Conservation (phyloP, 768 basidiomycete genomes). For the Termitomyces sp. region DNA sequence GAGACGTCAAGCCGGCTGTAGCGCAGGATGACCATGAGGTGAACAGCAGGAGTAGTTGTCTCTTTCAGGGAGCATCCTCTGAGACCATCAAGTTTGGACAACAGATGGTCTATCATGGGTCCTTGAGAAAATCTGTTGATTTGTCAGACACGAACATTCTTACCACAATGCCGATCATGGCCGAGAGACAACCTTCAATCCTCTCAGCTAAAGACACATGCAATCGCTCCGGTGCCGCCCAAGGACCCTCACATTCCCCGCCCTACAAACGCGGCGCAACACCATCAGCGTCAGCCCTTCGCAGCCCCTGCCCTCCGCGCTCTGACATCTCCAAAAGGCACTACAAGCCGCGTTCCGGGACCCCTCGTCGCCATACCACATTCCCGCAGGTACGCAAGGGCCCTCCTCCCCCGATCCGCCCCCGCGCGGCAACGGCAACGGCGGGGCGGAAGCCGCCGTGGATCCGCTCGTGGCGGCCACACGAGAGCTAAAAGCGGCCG, state of each 20-base stretch:
- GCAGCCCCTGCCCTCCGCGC: no score
- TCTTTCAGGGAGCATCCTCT: no score
- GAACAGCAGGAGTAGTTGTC: background rate
- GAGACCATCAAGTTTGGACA: no score
- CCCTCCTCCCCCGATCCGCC: conserved; percentile 53
- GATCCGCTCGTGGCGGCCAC: conserved; percentile 33
- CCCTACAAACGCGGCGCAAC: background rate
- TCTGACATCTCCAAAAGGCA: conserved; percentile 27
- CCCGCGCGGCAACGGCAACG: background rate
- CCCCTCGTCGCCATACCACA: conserved; percentile 59
- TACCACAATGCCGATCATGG: background rate
- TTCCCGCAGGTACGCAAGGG: conserved; percentile 52
- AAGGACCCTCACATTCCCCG: background rate
- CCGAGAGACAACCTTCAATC: no score
- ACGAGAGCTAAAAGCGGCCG: conserved; percentile 32
- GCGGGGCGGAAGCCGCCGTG: conserved; percentile 4
- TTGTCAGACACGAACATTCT: background rate
- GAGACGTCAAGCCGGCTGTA: background rate
- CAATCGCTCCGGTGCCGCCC: background rate
- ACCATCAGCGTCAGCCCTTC: conserved; percentile 9
- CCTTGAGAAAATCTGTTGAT: no score
- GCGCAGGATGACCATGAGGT: background rate
- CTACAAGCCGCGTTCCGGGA: conserved; percentile 58
- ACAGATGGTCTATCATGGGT: background rate
- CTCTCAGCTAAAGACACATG: background rate